Evolutionary conservation across 176 grass and related monocot genomes (phyloP).

Genomic region (Bolboschoenus planiculmis): DNA sequence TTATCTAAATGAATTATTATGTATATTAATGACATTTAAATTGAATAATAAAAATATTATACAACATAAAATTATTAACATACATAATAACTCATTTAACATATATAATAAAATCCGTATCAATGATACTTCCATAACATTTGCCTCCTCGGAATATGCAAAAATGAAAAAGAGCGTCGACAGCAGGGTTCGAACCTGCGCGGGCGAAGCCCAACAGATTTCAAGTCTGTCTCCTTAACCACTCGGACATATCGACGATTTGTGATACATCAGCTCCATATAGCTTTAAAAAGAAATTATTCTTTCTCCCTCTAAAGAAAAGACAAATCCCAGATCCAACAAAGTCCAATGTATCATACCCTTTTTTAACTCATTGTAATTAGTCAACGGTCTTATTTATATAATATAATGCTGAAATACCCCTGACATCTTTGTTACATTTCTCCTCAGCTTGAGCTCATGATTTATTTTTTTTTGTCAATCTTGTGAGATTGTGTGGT

Average conservation of each 20-base stretch:
- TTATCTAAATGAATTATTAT: too few species aligned
- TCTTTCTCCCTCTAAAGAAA: not conserved
- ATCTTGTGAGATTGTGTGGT: not conserved
- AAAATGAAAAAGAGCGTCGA: constrained; percentile 29
- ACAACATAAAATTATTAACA: too few species aligned
- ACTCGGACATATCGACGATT: constrained; percentile 54
- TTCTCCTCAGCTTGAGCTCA: not conserved
- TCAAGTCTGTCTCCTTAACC: constrained; percentile 75
- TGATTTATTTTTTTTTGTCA: not conserved
- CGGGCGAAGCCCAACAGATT: constrained; percentile 87
- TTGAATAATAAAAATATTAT: too few species aligned
- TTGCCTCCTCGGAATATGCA: not conserved
- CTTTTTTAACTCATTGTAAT: not conserved
- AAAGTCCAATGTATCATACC: not conserved
- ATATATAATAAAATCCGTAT: too few species aligned
- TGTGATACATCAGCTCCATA: rapidly evolving
- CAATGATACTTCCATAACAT: too few species aligned
- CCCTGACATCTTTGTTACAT: not conserved
- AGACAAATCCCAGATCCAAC: not conserved
- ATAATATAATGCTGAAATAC: not conserved
- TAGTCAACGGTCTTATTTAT: not conserved
- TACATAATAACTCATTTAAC: too few species aligned
- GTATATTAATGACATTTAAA: too few species aligned
- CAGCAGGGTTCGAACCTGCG: constrained; percentile 96
- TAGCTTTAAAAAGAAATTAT: too few species aligned